A percentile compares a stretch with the other conserved stretches of the same genome.
Conservation (phyloP, 2,329 filamentous ascomycete species). For the Fusarium sp. region DNA sequence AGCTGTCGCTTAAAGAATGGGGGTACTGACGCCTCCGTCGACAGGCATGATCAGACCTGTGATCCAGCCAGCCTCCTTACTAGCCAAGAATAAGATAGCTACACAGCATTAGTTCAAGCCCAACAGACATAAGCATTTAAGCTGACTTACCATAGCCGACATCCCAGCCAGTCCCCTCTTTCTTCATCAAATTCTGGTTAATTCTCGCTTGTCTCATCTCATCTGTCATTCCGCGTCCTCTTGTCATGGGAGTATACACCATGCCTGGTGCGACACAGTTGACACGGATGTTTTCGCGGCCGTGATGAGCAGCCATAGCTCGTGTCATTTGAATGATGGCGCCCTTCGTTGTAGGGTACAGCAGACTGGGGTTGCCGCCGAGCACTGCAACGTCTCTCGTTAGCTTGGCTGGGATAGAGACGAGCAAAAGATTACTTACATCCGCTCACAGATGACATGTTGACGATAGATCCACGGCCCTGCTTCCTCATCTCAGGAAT, state of each 20-base stretch:
- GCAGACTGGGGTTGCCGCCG: neutral
- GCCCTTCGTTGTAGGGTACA: conserved; percentile 5
- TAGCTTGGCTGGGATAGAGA: neutral
- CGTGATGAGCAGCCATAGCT: conserved; percentile 5
- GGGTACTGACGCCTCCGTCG: conserved; percentile 3
- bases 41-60: conserved; percentile 7
- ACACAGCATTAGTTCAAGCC: neutral
- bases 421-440: neutral
- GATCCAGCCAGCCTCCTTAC: conserved; percentile 3
- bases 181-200: conserved; percentile 12
- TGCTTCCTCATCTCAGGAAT: conserved; percentile 11
- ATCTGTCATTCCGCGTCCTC: conserved; percentile 4
- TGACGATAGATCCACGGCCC: neutral
- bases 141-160: neutral
- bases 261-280: conserved; percentile 7
- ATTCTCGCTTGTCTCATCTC: conserved; percentile 10
- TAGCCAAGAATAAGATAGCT: conserved; percentile 2
- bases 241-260: conserved; percentile 7
- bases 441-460: conserved; percentile 7
- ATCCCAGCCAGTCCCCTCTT: conserved; percentile 9
- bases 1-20: no score
- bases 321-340: conserved; percentile 8
- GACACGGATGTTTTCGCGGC: neutral
- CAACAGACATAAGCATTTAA: neutral
- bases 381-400: conserved; percentile 1